Evolutionary conservation across 768 basidiomycete species (phyloP).

Genomic region (Agrocybe praecox): DNA sequence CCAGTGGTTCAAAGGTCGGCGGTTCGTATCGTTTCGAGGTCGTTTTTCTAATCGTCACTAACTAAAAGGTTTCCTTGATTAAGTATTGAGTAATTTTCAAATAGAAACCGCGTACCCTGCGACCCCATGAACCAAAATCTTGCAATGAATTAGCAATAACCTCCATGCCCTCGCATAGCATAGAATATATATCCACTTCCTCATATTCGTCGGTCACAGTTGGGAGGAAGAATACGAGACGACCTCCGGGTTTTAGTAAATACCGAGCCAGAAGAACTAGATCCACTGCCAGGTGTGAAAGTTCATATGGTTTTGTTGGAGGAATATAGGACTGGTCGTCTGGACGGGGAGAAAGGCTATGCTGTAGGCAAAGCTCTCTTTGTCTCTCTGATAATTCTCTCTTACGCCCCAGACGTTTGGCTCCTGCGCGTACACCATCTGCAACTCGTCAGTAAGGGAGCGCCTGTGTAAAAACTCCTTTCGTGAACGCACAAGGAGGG

Average conservation of each 20-base stretch:
- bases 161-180: slow-evolving; percentile 87
- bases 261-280: slow-evolving; percentile 83
- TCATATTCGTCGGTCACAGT: slow-evolving; percentile 92
- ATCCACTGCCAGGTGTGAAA: slow-evolving; percentile 80
- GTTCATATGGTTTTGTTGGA: slow-evolving; percentile 90
- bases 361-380: slow-evolving; percentile 37
- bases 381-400: slow-evolving; percentile 43
- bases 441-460: not conserved
- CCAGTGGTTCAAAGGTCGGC: slow-evolving; percentile 53
- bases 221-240: slow-evolving; percentile 95
- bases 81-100: not conserved
- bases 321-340: slow-evolving; percentile 80
- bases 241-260: slow-evolving; percentile 80
- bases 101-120: slow-evolving; percentile 63
- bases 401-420: slow-evolving; percentile 78
- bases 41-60: slow-evolving; percentile 88
- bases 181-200: slow-evolving; percentile 77
- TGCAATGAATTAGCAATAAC: slow-evolving; percentile 88
- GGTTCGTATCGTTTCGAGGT: slow-evolving; percentile 45
- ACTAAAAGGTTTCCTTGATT: slow-evolving; percentile 40
- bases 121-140: slow-evolving; percentile 93
- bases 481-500: slow-evolving; percentile 82
- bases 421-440: slow-evolving; percentile 93
- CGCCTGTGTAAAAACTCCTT: not conserved
- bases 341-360: slow-evolving; percentile 42